These are phyloP conservation scores for Ampelocalamus luodianensis DNA, from an alignment of 176 grass and related monocot species.

Conservation along the genomic window DNA sequence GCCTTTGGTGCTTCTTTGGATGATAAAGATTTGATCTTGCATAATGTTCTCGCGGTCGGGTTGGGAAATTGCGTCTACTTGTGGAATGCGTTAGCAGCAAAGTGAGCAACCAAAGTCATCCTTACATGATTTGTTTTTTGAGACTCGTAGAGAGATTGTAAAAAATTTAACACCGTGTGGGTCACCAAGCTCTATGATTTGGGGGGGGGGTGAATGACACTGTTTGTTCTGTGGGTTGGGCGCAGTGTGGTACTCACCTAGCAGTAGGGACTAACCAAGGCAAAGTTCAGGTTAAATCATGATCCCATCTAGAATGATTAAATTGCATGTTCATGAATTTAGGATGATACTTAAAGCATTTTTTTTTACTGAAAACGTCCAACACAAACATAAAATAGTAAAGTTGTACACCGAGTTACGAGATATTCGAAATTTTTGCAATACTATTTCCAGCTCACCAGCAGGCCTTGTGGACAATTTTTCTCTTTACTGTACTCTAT, in stretches of 20 bases:
- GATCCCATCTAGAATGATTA: not conserved
- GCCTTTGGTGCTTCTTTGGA: not conserved
- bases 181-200: slow-evolving; percentile 95
- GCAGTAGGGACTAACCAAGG: slow-evolving; percentile 92
- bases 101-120: slow-evolving; percentile 32
- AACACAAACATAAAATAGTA: not conserved
- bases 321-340: not conserved
- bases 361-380: not conserved
- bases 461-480: not conserved
- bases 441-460: not conserved
- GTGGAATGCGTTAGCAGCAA: slow-evolving; percentile 99
- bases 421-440: not conserved
- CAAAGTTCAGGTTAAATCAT: slow-evolving; percentile 74
- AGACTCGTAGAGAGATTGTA: not conserved
- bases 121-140: not conserved
- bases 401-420: not conserved
- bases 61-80: slow-evolving; percentile 63
- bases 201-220: slow-evolving; percentile 77
- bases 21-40: slow-evolving; percentile 31
- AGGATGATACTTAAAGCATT: not conserved
- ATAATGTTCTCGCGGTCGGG: slow-evolving; percentile 81
- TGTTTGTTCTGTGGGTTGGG: slow-evolving; percentile 95
- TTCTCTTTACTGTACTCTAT: too few species aligned
- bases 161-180: slow-evolving; percentile 26
- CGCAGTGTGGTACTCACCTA: slow-evolving; percentile 74